Evolutionary conservation across 108 stramenopile species (phyloP).

Genomic region (Nannochloropsis gaditana): DNA sequence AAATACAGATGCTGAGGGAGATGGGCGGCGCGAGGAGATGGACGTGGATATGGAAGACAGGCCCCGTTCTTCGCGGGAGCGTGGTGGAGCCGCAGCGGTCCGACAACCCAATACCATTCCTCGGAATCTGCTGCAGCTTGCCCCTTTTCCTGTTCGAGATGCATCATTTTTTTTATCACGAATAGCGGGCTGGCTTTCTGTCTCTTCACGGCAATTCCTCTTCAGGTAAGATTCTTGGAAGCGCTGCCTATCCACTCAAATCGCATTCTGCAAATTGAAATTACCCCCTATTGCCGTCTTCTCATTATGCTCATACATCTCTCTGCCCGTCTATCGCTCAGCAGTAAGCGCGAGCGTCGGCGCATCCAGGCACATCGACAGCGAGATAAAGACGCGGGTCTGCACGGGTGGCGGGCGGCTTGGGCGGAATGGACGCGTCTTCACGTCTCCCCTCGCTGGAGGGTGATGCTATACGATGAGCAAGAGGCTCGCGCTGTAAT

Average conservation of each 20-base stretch:
- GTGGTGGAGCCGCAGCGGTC: no score
- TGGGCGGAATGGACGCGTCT: neutral
- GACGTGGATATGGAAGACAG: no score
- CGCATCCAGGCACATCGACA: neutral
- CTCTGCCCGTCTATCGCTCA: neutral
- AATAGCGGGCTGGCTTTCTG: neutral
- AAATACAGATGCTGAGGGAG: no score
- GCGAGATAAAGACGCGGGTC: neutral
- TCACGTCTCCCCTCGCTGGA: neutral
- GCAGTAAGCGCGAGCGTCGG: neutral
- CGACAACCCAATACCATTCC: neutral
- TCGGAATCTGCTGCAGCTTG: neutral
- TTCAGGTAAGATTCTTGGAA: neutral
- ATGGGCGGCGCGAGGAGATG: no score
- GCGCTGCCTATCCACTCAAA: no score
- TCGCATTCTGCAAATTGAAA: no score
- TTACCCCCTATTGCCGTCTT: neutral
- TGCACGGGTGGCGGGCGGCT: slow-evolving; percentile 7
- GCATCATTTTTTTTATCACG: neutral
- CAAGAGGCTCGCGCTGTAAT: neutral
- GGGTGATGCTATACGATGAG: neutral
- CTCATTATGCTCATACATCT: neutral
- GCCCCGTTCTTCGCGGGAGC: no score
- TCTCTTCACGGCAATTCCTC: neutral
- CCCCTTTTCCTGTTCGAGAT: neutral